Percentiles rank a stretch among this genome's conserved stretches.
These are phyloP conservation scores for Zoysia matrella DNA, from an alignment of 202 grass and related monocot genomes.

Conservation along the genomic window DNA sequence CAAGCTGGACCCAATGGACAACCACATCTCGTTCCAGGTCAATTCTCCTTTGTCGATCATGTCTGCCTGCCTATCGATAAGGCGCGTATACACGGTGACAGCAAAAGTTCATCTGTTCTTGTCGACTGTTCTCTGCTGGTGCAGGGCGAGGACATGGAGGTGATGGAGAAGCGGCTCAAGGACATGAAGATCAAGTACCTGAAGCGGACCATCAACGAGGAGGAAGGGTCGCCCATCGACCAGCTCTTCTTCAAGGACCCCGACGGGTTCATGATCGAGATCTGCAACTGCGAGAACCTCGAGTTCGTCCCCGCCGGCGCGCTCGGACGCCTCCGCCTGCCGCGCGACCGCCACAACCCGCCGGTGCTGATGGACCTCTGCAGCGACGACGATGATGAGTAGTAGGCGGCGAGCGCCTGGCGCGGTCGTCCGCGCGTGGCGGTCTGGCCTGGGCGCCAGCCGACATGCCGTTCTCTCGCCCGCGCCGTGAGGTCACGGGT, in stretches of 20 bases:
- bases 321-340: conserved; percentile 56
- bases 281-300: conserved; percentile 87
- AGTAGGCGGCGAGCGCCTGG: not conserved
- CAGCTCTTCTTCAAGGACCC: conserved; percentile 86
- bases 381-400: not conserved
- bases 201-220: conserved; percentile 83
- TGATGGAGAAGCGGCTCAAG: conserved; percentile 63
- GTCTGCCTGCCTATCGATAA: too few relatives aligned
- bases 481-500: too few relatives aligned
- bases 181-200: conserved; percentile 56
- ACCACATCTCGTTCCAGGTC: conserved; percentile 83
- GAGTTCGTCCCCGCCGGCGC: conserved; percentile 68
- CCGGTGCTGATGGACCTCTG: conserved; percentile 34
- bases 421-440: too few relatives aligned
- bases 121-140: not conserved
- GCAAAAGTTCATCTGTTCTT: not conserved
- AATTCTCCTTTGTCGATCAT: too few relatives aligned
- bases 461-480: too few relatives aligned
- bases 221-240: conserved; percentile 68
- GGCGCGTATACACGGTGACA: too few relatives aligned
- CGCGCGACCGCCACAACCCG: conserved; percentile 55
- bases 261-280: conserved; percentile 83
- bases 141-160: conserved; percentile 67
- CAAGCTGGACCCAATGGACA: conserved; percentile 79
- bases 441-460: too few relatives aligned